A percentile compares a stretch with the other conserved stretches of the same genome.
Evolutionary conservation across 2,329 filamentous ascomycete genomes (phyloP).

Genomic region (Spiromastix sp.): DNA sequence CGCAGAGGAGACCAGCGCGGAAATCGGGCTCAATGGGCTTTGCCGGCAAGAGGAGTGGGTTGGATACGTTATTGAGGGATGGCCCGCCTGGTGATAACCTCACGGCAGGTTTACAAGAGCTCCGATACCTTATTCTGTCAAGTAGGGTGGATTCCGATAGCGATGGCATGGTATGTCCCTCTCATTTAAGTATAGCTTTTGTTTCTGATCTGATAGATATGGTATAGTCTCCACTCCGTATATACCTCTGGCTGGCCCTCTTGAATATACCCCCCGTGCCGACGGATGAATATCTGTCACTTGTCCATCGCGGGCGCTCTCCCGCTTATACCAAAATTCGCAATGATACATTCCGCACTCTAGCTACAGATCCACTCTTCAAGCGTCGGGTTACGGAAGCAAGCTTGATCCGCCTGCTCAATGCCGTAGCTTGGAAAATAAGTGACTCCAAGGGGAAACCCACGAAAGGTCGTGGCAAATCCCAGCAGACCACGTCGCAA

Average conservation of each 20-base stretch:
- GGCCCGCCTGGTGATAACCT: slow-evolving; percentile 63
- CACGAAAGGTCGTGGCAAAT: slow-evolving; percentile 24
- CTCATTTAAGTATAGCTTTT: slow-evolving; percentile 6
- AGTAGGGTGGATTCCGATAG: slow-evolving; percentile 40
- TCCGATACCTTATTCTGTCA: slow-evolving; percentile 40
- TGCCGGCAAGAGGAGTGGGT: slow-evolving; percentile 37
- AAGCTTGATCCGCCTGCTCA: slow-evolving; percentile 84
- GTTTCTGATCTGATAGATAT: slow-evolving; percentile 6
- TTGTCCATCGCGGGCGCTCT: slow-evolving; percentile 87
- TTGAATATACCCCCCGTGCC: slow-evolving; percentile 76
- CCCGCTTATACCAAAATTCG: slow-evolving; percentile 95
- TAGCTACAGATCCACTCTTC: slow-evolving; percentile 95
- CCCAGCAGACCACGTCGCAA: slow-evolving; percentile 17
- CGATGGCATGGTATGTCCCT: slow-evolving; percentile 40
- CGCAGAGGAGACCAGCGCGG: slow-evolving; percentile 17
- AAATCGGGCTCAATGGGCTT: slow-evolving; percentile 34
- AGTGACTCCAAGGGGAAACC: slow-evolving; percentile 56
- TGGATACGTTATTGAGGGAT: slow-evolving; percentile 70
- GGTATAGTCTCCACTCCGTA: slow-evolving; percentile 71
- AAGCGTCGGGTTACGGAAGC: slow-evolving; percentile 91
- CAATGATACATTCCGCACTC: slow-evolving; percentile 93
- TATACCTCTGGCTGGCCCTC: slow-evolving; percentile 93
- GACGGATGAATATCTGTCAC: slow-evolving; percentile 78
- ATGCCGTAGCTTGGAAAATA: slow-evolving; percentile 88
- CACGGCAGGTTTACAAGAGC: slow-evolving; percentile 32